Base-by-base conservation (phyloP, 2,329 filamentous ascomycete genomes). In the Talaromyces sp. region DNA sequence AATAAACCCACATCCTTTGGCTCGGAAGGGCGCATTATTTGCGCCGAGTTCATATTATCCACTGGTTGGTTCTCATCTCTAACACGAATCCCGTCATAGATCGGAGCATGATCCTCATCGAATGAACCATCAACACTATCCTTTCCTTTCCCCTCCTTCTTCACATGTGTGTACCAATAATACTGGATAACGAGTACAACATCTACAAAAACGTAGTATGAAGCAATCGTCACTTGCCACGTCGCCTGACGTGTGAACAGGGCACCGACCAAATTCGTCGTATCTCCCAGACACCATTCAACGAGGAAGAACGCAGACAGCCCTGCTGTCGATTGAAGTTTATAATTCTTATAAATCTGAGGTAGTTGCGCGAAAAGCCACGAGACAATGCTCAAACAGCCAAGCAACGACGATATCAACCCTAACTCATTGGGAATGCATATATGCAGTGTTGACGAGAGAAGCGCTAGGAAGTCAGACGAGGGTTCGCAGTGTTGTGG, bases 281-380 rank as follows among this genome's bases (percentile, higher is more conserved):
- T 63, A 69, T 88, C 85, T 46, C 85, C 85, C 33, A 86, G 67
- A 63, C 84, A 80, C 85, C 85, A 88, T 70, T 86, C 84, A 2
- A 81, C 75, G 50, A 88, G 72, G 69, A 88, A 88, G 68, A 82
- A 85, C 59, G 85, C 80, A 4, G 83, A 86, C 37, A 88, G 69
- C 0, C 85, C 85, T 1, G 84, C 84, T 0, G 85, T 86, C 11
- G 84, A 87, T 65, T 84, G 79, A 19, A 86, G 69, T 54, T 77
- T 77, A 67, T 84, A 83, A 67, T 88, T 88, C 74, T 87, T 87
- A 73, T 83, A 85, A 62, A 88, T 86, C 66, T 88, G 85, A 1
- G 85, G 85, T 28, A 88, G 74, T 69, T 88, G 85, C 11, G 85
- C 85, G 67, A 87, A 88, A 2, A 88, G 78, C 85, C 85, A 88